phyloP scores from a whole-genome alignment of 2,329 filamentous ascomycete species.

The Hyphodiscus sp. region DNA sequence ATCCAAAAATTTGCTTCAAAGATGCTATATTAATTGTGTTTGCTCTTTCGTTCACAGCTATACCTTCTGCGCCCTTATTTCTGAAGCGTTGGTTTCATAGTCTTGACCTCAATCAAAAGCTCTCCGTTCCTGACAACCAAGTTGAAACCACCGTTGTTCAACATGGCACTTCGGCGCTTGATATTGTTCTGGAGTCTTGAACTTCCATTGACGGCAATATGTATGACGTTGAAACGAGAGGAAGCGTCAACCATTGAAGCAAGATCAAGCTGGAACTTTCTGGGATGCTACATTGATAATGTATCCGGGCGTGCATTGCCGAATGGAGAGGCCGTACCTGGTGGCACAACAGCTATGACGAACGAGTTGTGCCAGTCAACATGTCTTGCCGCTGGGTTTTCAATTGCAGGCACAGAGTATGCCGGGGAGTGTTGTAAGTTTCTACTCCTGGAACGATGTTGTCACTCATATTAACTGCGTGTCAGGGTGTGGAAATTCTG shows the following conservation, averaged over 20 bases:
- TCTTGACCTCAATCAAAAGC: too few species aligned
- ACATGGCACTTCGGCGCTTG: not conserved
- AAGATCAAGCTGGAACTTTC: conserved; percentile 1
- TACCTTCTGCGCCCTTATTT: too few species aligned
- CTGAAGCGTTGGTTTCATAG: too few species aligned
- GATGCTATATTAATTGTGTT: too few species aligned
- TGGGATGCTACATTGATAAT: conserved; percentile 8
- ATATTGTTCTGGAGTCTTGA: not conserved
- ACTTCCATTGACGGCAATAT: not conserved
- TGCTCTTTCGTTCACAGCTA: too few species aligned
- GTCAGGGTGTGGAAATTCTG: conserved; percentile 15
- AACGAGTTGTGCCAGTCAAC: conserved; percentile 11
- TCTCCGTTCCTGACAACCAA: too few species aligned
- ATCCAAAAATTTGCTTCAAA: too few species aligned
- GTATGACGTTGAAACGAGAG: not conserved
- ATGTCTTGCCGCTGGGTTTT: conserved; percentile 9
- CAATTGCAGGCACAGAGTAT: conserved; percentile 14
- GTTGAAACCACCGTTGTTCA: too few species aligned
- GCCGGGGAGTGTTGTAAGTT: conserved; percentile 16
- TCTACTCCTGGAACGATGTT: not conserved
- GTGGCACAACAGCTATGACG: conserved; percentile 10
- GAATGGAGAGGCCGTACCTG: not conserved
- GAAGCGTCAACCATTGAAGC: not conserved
- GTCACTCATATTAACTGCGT: not conserved
- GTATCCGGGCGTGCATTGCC: conserved; percentile 6